Conservation (phyloP, 1,284 basidiomycete genomes). For the Tremellales sp. region DNA sequence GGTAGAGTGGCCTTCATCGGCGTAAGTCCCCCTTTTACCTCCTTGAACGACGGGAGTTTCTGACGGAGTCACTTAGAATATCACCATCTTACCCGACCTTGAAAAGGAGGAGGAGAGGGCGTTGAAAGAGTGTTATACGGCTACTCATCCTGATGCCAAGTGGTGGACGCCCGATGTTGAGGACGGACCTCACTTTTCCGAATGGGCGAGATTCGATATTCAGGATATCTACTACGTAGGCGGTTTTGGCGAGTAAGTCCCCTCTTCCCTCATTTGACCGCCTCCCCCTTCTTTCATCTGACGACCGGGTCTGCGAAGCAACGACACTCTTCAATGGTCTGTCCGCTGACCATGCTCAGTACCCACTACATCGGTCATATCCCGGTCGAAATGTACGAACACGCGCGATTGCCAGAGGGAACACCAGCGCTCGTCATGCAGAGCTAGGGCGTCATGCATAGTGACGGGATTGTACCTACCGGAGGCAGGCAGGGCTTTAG, state of each 20-base stretch:
- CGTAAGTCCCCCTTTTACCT: slow-evolving; percentile 22
- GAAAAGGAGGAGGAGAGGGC: slow-evolving; percentile 14
- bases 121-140: slow-evolving; percentile 31
- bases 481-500: too few species aligned
- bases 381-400: slow-evolving; percentile 55
- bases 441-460: too few species aligned
- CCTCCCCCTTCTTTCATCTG: too few species aligned
- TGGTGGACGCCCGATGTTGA: slow-evolving; percentile 39
- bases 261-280: neutral
- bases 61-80: slow-evolving; percentile 22
- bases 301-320: too few species aligned
- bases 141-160: slow-evolving; percentile 43
- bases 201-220: slow-evolving; percentile 43
- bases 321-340: too few species aligned
- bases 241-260: slow-evolving; percentile 59
- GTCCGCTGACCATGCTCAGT: too few species aligned
- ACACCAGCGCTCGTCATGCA: too few species aligned
- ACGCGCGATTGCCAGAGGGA: slow-evolving; percentile 14
- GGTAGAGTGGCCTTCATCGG: slow-evolving; percentile 59
- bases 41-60: neutral
- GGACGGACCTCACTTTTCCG: slow-evolving; percentile 32
- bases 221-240: slow-evolving; percentile 63
- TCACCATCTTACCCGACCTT: slow-evolving; percentile 32
- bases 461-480: too few species aligned
- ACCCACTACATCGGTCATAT: slow-evolving; percentile 59